phyloP scores from a whole-genome alignment of 306 rosid species.

The Gleditsia sinensis region DNA sequence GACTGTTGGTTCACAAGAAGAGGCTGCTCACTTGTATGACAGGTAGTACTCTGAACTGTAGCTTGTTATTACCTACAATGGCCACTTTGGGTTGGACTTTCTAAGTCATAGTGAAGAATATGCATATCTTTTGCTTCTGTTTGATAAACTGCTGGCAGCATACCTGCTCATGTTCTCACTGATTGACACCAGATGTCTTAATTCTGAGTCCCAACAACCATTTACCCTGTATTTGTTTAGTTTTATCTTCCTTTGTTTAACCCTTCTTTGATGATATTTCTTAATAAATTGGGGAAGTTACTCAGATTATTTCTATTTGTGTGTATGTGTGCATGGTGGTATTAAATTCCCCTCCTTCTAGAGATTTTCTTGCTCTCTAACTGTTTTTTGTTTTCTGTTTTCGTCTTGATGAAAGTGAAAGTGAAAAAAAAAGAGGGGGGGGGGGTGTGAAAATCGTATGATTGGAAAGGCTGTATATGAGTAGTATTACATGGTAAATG shows the following conservation, averaged over 20 bases:
- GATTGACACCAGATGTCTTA: background rate
- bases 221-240: background rate
- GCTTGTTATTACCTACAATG: background rate
- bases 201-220: background rate
- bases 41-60: conserved; percentile 49
- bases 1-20: conserved; percentile 94
- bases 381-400: background rate
- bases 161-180: background rate
- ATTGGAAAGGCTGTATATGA: background rate
- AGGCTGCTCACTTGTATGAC: conserved; percentile 92
- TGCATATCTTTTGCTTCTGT: background rate
- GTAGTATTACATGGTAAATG: background rate
- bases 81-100: conserved; percentile 3
- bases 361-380: background rate
- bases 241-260: background rate
- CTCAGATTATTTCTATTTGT: background rate
- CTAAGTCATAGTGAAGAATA: background rate
- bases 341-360: background rate
- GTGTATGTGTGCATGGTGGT: background rate
- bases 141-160: background rate
- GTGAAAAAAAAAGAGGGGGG: no score
- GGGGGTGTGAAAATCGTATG: background rate
- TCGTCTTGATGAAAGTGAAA: no score
- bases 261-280: background rate
- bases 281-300: background rate